phyloP scores from a whole-genome alignment of 192 early-diverging fungal species.

The Backusella liffmaniae region DNA sequence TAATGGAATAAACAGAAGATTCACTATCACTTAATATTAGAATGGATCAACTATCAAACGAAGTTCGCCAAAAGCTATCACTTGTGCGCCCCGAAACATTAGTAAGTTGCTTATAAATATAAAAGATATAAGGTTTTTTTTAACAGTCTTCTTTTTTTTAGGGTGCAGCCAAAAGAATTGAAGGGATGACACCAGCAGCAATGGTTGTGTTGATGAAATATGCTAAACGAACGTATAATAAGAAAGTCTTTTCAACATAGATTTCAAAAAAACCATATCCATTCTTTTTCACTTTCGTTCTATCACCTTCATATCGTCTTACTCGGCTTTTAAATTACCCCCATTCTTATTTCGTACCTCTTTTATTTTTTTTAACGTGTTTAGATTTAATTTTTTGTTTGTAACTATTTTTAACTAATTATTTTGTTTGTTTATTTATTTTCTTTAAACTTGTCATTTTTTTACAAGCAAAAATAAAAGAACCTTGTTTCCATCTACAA shows the following conservation, averaged over 20 bases:
- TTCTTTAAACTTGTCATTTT: not conserved
- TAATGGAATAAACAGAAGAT: not conserved
- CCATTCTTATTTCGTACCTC: too few relatives aligned
- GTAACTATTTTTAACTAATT: not conserved
- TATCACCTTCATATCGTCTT: not conserved
- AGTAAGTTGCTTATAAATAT: slow-evolving; percentile 37
- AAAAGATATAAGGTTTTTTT: slow-evolving; percentile 12
- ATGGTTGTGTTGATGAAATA: slow-evolving; percentile 67
- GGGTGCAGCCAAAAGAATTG: slow-evolving; percentile 77
- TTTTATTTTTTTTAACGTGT: not conserved
- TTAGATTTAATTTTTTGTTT: not conserved
- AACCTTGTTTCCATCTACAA: not conserved
- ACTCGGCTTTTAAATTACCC: not conserved
- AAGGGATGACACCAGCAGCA: slow-evolving; percentile 77
- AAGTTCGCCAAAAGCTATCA: slow-evolving; percentile 54
- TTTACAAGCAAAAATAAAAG: not conserved
- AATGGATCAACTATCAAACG: slow-evolving; percentile 54
- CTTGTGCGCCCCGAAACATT: slow-evolving; percentile 51
- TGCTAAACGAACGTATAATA: slow-evolving; percentile 40
- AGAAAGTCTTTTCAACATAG: not conserved
- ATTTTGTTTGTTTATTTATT: not conserved
- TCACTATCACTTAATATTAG: slow-evolving; percentile 20
- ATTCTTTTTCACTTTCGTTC: not conserved
- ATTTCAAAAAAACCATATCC: not conserved
- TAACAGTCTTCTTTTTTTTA: slow-evolving; percentile 17